phyloP scores from a whole-genome alignment of 371 early-diverging fungal genomes.

The Mucor lusitanicus region DNA sequence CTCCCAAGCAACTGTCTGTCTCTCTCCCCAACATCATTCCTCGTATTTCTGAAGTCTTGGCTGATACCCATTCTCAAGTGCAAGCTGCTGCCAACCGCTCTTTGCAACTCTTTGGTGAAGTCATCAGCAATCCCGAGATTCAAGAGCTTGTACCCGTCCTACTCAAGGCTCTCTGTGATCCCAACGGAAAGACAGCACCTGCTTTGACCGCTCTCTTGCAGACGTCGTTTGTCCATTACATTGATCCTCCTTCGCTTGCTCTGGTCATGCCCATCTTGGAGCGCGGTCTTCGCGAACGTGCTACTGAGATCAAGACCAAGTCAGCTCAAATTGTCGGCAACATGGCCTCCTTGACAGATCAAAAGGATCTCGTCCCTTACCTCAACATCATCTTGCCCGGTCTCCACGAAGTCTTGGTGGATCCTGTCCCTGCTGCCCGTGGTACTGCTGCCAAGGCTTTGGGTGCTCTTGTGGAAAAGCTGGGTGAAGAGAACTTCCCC shows the following conservation, averaged over 20 bases:
- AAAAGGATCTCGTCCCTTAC: slow-evolving; percentile 89
- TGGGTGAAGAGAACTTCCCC: slow-evolving; percentile 95
- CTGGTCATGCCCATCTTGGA: slow-evolving; percentile 93
- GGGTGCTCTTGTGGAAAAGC: slow-evolving; percentile 87
- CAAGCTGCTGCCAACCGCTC: slow-evolving; percentile 89
- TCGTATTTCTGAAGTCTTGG: slow-evolving; percentile 84
- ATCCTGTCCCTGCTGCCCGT: slow-evolving; percentile 96
- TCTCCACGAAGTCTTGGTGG: slow-evolving; percentile 87
- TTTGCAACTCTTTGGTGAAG: slow-evolving; percentile 86
- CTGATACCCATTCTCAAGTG: slow-evolving; percentile 93
- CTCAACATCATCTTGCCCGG: slow-evolving; percentile 81
- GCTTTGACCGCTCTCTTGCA: slow-evolving; percentile 86
- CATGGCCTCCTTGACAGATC: slow-evolving; percentile 93
- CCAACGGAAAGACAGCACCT: slow-evolving; percentile 79
- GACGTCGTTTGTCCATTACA: slow-evolving; percentile 96
- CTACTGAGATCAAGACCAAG: slow-evolving; percentile 88
- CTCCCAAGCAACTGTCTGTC: slow-evolving; percentile 93
- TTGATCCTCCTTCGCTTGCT: slow-evolving; percentile 96
- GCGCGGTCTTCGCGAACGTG: slow-evolving; percentile 90
- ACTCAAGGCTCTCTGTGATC: slow-evolving; percentile 88
- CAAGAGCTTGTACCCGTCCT: slow-evolving; percentile 86
- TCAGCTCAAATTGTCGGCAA: slow-evolving; percentile 97
- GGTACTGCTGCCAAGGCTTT: slow-evolving; percentile 93
- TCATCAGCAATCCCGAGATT: slow-evolving; percentile 97
- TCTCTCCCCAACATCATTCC: slow-evolving; percentile 93